Evolutionary conservation across 2,329 filamentous ascomycete genomes (phyloP).

Genomic region (Byssoonygena ceratinophila): DNA sequence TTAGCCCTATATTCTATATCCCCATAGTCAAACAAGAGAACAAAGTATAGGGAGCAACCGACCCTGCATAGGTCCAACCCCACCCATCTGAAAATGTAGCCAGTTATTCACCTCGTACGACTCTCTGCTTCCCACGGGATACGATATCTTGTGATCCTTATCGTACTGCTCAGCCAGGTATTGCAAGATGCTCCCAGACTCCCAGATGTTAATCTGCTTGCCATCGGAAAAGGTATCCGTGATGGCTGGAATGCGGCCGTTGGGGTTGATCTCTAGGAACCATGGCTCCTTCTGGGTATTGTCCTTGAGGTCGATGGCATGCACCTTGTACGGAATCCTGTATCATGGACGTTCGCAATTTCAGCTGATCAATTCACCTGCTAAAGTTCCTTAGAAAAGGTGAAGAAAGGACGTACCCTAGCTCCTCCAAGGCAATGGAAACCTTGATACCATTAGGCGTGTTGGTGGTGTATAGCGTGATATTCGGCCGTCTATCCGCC

Average conservation of each 20-base stretch:
- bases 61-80: constrained; percentile 71
- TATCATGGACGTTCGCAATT: too few relatives aligned
- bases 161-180: constrained; percentile 79
- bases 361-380: neutral
- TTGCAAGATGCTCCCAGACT: constrained; percentile 72
- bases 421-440: constrained; percentile 75
- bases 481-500: constrained; percentile 42
- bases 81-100: constrained; percentile 68
- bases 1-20: neutral
- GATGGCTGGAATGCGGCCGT: constrained; percentile 79
- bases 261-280: constrained; percentile 88
- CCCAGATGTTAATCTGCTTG: constrained; percentile 63
- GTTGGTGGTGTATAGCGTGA: constrained; percentile 69
- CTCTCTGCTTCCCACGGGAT: constrained; percentile 60
- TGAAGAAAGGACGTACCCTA: constrained; percentile 41
- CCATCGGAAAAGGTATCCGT: constrained; percentile 70
- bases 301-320: constrained; percentile 59
- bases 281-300: constrained; percentile 75
- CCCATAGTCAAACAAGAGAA: neutral
- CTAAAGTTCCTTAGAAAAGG: neutral
- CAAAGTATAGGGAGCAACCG: too few relatives aligned
- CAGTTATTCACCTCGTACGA: constrained; percentile 72
- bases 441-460: constrained; percentile 89
- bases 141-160: constrained; percentile 69
- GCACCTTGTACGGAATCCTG: constrained; percentile 62